These are phyloP conservation scores for Talaromyces marneffei DNA, from an alignment of 2,329 filamentous ascomycete species.

Conservation along the genomic window DNA sequence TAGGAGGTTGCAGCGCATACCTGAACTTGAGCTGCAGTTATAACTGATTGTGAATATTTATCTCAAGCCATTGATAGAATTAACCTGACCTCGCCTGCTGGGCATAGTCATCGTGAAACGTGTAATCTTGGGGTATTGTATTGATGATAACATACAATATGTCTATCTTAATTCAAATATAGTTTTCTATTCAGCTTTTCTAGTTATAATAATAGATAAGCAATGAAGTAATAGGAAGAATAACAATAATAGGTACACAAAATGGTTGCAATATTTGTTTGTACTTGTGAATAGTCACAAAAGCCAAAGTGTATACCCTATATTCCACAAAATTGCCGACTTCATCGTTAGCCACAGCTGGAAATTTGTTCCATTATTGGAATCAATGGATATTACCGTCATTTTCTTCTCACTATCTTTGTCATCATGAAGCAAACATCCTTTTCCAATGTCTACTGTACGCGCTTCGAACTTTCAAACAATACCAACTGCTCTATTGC, in stretches of 20 bases:
- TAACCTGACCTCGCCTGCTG: neutral
- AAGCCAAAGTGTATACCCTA: neutral
- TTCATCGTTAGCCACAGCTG: neutral
- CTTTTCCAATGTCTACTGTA: neutral
- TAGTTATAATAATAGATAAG: neutral
- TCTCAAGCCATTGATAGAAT: neutral
- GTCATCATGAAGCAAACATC: neutral
- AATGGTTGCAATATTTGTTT: neutral
- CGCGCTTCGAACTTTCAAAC: neutral
- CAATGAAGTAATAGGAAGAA: neutral
- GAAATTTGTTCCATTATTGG: neutral
- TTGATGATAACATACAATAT: neutral
- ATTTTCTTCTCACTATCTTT: neutral
- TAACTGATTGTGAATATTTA: neutral
- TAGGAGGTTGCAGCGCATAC: neutral
- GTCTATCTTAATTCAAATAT: no score
- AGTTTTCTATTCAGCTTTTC: no score
- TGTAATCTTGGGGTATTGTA: neutral
- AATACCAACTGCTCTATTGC: no score
- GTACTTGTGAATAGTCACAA: neutral
- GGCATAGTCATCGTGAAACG: neutral
- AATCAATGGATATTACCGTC: neutral
- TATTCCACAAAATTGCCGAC: neutral
- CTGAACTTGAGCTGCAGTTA: neutral
- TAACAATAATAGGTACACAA: neutral